Evolutionary conservation across 345 rosid species (phyloP), one percentile per base, ranked within the genome.

Genomic region (Bruguiera sexangula): DNA sequence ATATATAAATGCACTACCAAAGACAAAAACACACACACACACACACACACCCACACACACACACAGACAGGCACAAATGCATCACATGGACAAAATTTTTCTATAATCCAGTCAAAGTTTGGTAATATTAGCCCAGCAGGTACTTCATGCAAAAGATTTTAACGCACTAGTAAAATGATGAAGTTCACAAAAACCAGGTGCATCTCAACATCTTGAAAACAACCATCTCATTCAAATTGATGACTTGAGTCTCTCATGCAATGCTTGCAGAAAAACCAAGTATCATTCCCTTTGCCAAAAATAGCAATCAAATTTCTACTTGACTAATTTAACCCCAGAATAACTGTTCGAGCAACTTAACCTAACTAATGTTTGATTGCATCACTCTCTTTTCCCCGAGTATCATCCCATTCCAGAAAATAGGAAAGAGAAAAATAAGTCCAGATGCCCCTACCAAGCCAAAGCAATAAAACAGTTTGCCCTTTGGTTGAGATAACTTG

Each of bases 21-120:
- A 64, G 24, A 68, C 66, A 36, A 63, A 43, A 34, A 68, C 27
- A 63, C 19, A 27, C 4, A 68, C 27, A n/a, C n/a, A n/a, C n/a
- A n/a, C n/a, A n/a, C n/a, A n/a, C n/a, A n/a, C n/a, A n/a, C n/a
- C n/a, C n/a, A 63, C 19, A 27, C 4, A 1, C 36, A 51, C 21
- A 8, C 21, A 32, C 6, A 52, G 21, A 52, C 22, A 52, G 56
- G 21, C 16, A 26, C 27, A 26, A 26, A 26, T 26, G 27, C 27
- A 26, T 26, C 27, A 26, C 27, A 26, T 26, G 27, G 27, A 26
- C 27, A 26, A 26, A 26, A 26, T 26, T 26, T 26, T 26, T 26
- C 2, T 26, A 26, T 26, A 52, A 32, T 5, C 3, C 7, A 52
- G 6, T 52, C 22, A 52, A 52, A 52, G 20, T 18, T 21, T 18